Percentiles rank a stretch among this genome's conserved stretches.
Evolutionary conservation across 495 filamentous ascomycete genomes (phyloP).

Genomic region (Neurospora discreta): DNA sequence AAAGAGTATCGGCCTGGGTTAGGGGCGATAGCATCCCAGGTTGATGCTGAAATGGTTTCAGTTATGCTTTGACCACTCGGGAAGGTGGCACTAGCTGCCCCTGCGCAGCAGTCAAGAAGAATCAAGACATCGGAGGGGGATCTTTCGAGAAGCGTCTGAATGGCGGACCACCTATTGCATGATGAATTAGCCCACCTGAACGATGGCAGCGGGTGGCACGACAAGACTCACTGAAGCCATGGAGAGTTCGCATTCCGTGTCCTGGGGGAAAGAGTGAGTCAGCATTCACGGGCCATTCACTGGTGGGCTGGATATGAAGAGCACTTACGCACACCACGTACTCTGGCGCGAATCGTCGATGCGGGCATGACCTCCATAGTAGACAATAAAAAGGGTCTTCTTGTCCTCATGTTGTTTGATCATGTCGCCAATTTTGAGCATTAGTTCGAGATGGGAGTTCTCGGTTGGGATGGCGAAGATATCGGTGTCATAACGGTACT

Average conservation of each 20-base stretch:
- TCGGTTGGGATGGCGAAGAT: conserved; percentile 40
- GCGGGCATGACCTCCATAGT: conserved; percentile 43
- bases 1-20: conserved; percentile 42
- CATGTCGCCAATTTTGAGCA: conserved; percentile 36
- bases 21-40: conserved; percentile 41
- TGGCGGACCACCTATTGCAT: conserved; percentile 36
- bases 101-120: conserved; percentile 43
- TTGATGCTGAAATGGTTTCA: conserved; percentile 42
- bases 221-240: conserved; percentile 26
- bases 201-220: neutral
- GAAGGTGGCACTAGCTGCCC: conserved; percentile 38
- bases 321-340: conserved; percentile 40
- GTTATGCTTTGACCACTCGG: conserved; percentile 38
- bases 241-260: conserved; percentile 30
- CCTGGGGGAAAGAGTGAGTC: conserved; percentile 1
- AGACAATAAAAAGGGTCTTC: conserved; percentile 40
- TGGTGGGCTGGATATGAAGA: neutral
- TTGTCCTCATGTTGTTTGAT: conserved; percentile 37
- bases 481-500: conserved; percentile 38
- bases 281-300: neutral
- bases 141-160: conserved; percentile 41
- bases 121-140: conserved; percentile 42
- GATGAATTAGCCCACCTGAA: neutral
- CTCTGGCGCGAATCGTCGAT: conserved; percentile 42
- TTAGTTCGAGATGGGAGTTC: conserved; percentile 38